Conservation (phyloP, 305 asterid genomes). For the Solanum hybrid region DNA sequence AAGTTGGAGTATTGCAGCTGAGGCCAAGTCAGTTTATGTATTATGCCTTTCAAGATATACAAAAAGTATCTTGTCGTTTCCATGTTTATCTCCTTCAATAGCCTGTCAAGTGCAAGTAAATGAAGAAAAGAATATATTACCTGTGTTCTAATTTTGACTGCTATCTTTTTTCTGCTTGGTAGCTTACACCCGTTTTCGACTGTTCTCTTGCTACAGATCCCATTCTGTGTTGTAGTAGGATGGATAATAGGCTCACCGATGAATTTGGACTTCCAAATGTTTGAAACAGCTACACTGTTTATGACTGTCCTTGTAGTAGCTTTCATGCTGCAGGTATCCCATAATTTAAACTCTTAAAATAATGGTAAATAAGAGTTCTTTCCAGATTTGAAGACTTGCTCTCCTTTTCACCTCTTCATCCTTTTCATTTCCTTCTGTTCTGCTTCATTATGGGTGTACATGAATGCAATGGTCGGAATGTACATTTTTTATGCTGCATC, state of each 20-base stretch:
- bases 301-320: constrained; percentile 78
- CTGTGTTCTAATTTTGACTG: not conserved
- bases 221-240: constrained; percentile 68
- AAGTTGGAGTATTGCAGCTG: not conserved
- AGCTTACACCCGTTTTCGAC: not conserved
- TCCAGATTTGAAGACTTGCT: not conserved
- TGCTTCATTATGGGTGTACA: not conserved
- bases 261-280: constrained; percentile 77
- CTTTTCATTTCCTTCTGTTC: not conserved
- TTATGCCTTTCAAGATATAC: not conserved
- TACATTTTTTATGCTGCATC: not conserved
- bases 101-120: not conserved
- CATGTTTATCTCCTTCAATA: not conserved
- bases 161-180: not conserved
- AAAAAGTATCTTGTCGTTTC: not conserved
- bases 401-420: not conserved
- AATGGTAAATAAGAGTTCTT: not conserved
- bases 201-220: constrained; percentile 36
- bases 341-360: not conserved
- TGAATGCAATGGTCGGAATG: not conserved
- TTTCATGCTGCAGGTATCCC: constrained; percentile 50
- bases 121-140: not conserved
- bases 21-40: not conserved
- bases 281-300: constrained; percentile 68
- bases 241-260: constrained; percentile 64